Evolutionary conservation across 2,329 filamentous ascomycete genomes (phyloP), one percentile per base, ranked within the genome.

Genomic region (Sporothrix pseudoabietina): DNA sequence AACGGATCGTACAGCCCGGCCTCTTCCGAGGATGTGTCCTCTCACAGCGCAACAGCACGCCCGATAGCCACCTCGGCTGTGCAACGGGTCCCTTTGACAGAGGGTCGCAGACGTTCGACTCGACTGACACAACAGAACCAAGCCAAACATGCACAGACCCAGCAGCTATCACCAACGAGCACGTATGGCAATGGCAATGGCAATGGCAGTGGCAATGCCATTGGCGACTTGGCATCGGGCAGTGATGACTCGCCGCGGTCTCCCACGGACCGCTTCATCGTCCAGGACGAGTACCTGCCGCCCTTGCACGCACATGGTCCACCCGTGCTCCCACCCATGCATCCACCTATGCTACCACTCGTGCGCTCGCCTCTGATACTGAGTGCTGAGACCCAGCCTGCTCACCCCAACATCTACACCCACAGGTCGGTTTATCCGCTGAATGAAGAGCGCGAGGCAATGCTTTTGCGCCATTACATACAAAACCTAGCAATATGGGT

Each of bases 401-500:
- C 69, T 16, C 47, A 39, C 16, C 59, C 74, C 19, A 75, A 69
- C 30, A 76, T 79, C 22, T 80, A 80, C 57, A 72, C 76, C 3
- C 74, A 75, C 2, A 44, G 74, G 30, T 75, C 79, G 2, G 73
- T 76, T 39, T 81, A 77, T 75, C 80, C 80, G 1, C 75, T 82
- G 0, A 61, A 76, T 2, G 74, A 77, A 39, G 72, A 72, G 16
- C 75, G 76, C 19, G 78, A 81, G 69, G 80, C 79, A 0, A 68
- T 74, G 30, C 77, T 82, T 4, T 78, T 81, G 41, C 78, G 79
- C 3, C 80, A 82, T 39, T 82, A 78, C 68, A 76, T 81, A 2
- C 77, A 81, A 57, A 78, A 79, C 7, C 74, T 82, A n/a, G 80
- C 81, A 1, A 77, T 77, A n/a, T 82, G 81, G 79, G 80, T 81